Percentiles rank a stretch among this genome's conserved stretches.
phyloP scores from a whole-genome alignment of 2,329 filamentous ascomycete species.

The Clarireedia hainanense region DNA sequence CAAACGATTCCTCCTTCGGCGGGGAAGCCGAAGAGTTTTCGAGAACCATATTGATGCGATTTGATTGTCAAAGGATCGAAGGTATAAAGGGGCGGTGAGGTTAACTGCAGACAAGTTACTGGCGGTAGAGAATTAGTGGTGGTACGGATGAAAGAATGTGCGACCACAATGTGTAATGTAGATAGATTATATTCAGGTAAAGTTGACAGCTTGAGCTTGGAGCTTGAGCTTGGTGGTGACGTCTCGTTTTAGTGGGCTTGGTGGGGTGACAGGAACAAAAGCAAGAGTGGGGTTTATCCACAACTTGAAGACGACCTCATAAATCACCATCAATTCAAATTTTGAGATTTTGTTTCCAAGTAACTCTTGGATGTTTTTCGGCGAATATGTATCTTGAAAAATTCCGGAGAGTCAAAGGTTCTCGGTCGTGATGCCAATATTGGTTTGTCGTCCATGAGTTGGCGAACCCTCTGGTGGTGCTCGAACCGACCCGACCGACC shows the following conservation, averaged over 20 bases:
- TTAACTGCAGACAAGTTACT: background rate
- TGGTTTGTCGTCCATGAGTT: no score
- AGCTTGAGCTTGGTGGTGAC: background rate
- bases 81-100: slow-evolving; percentile 10
- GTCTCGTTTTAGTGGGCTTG: background rate
- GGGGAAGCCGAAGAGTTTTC: slow-evolving; percentile 16
- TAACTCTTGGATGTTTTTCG: no score
- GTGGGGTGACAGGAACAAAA: background rate
- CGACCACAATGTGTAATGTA: background rate
- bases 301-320: no score
- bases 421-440: no score
- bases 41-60: slow-evolving; percentile 20
- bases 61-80: background rate
- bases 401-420: no score
- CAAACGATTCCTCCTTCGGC: slow-evolving; percentile 13
- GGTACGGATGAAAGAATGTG: background rate
- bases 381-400: no score
- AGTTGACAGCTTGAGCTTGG: background rate
- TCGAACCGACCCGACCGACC: no score
- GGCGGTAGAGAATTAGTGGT: background rate
- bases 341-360: no score
- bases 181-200: background rate
- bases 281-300: no score
- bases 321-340: no score
- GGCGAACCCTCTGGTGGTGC: no score